Conservation (phyloP, 148 eudicot species). For the Vaccinium corymbosum region DNA sequence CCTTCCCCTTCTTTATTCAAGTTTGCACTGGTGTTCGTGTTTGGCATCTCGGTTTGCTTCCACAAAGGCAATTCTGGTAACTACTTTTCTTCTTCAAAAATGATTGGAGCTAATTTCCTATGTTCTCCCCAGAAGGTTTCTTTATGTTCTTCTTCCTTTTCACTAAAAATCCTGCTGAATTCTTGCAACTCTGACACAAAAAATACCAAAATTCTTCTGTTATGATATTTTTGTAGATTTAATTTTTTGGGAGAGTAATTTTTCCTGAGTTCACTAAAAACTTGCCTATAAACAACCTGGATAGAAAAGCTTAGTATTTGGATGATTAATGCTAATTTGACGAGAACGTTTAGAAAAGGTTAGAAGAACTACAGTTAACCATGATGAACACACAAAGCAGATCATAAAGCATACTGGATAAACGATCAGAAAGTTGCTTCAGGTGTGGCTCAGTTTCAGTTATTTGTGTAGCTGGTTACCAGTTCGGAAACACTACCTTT, state of each 20-base stretch:
- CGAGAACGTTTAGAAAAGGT: not conserved
- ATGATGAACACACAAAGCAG: not conserved
- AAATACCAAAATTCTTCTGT: not conserved
- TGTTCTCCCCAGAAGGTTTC: not conserved
- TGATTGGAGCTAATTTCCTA: not conserved
- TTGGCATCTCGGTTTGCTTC: not conserved
- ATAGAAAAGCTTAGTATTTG: not conserved
- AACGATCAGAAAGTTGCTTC: not conserved
- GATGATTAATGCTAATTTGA: not conserved
- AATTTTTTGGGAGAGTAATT: not conserved
- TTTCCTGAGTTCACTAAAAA: not conserved
- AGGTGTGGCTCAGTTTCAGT: not conserved
- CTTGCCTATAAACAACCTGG: not conserved
- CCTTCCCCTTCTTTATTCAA: not conserved
- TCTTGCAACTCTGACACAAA: not conserved
- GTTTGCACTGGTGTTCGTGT: not conserved
- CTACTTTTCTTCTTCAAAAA: too few species aligned
- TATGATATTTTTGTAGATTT: not conserved
- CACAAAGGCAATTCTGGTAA: not conserved
- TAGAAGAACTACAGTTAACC: not conserved
- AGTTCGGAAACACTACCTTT: not conserved
- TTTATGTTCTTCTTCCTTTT: not conserved
- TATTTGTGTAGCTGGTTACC: not conserved
- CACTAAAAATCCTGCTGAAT: not conserved
- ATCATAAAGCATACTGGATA: not conserved